Conservation (phyloP, 306 rosid species). For the Aeschynomene evenia region DNA sequence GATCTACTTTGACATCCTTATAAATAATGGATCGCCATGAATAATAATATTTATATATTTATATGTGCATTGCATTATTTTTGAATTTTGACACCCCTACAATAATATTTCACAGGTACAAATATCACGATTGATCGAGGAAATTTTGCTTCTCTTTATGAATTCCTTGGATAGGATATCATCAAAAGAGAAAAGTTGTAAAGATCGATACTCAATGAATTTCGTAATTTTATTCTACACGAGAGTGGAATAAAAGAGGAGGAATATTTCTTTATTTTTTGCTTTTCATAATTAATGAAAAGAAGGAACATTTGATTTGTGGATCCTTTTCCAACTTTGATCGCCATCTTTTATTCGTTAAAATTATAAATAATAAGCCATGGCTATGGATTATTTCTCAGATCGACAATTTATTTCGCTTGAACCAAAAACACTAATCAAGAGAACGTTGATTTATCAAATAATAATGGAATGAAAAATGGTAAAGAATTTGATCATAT, state of each 20-base stretch:
- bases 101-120: no score
- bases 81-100: no score
- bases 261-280: background rate
- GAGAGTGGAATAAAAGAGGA: conserved; percentile 12
- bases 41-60: no score
- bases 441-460: background rate
- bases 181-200: conserved; percentile 10
- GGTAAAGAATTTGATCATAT: background rate
- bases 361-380: background rate
- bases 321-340: conserved; percentile 1
- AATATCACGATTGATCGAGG: conserved; percentile 1
- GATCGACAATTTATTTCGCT: background rate
- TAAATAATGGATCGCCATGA: no score
- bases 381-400: no score
- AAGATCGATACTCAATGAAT: background rate
- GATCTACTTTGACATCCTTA: no score
- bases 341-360: background rate
- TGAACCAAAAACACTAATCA: background rate
- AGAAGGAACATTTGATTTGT: background rate
- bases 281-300: background rate
- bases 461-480: background rate
- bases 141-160: conserved; percentile 12
- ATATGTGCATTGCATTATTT: no score
- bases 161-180: background rate
- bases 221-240: background rate